A percentile compares a stretch with the other conserved stretches of the same genome.
phyloP scores from a whole-genome alignment of 768 basidiomycete genomes.

The Cystofilobasidium ferigula region DNA sequence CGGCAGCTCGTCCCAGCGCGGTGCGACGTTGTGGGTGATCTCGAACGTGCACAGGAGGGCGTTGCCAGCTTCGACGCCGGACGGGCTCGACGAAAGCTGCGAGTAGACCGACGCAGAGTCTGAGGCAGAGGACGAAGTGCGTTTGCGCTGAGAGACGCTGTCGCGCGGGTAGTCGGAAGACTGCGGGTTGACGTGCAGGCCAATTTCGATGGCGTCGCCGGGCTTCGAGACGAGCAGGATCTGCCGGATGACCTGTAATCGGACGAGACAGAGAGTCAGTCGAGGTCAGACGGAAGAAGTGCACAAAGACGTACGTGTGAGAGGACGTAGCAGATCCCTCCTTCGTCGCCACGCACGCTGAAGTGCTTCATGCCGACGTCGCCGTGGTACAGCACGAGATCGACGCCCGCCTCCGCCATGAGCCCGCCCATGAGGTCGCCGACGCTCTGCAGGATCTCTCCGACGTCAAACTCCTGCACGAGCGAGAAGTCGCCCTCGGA shows the following conservation, averaged over 20 bases:
- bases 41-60: conserved; percentile 52
- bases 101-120: conserved; percentile 27
- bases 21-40: conserved; percentile 46
- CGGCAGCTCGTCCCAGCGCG: conserved; percentile 11
- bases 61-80: conserved; percentile 34
- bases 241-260: conserved; percentile 65
- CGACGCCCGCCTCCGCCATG: conserved; percentile 72
- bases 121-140: conserved; percentile 8
- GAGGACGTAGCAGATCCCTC: conserved; percentile 65
- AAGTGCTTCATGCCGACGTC: conserved; percentile 80
- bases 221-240: conserved; percentile 54
- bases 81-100: conserved; percentile 31
- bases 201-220: conserved; percentile 78
- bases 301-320: conserved; percentile 57
- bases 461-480: conserved; percentile 72
- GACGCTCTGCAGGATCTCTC: conserved; percentile 76
- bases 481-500: conserved; percentile 15
- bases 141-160: conserved; percentile 3
- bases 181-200: conserved; percentile 46
- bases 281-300: neutral
- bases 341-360: conserved; percentile 72
- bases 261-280: conserved; percentile 29
- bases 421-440: conserved; percentile 77
- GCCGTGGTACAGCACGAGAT: conserved; percentile 80
- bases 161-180: neutral